phyloP scores from a whole-genome alignment of 768 basidiomycete genomes.

The Megacollybia marginata region DNA sequence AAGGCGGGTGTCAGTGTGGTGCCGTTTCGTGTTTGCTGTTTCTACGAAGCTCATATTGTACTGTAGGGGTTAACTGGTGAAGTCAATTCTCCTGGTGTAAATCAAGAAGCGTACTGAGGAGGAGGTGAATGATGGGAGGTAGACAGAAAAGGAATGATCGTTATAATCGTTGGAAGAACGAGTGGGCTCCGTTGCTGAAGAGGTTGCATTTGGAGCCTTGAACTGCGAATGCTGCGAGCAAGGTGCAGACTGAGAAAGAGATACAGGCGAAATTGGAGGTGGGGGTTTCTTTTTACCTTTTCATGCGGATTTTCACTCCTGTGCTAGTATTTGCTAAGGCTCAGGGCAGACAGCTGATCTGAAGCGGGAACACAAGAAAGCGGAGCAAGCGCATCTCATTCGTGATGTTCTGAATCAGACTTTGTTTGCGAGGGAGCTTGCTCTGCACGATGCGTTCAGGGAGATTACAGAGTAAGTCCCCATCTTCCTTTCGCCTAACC shows the following conservation, averaged over 20 bases:
- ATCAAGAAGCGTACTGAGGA: too few species aligned
- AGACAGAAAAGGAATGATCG: too few species aligned
- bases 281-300: constrained; percentile 14
- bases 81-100: too few species aligned
- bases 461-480: constrained; percentile 58
- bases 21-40: too few species aligned
- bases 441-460: constrained; percentile 59
- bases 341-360: constrained; percentile 64
- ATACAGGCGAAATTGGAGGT: constrained; percentile 79
- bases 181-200: constrained; percentile 92
- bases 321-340: constrained; percentile 43
- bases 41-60: too few species aligned
- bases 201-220: constrained; percentile 93
- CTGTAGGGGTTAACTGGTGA: too few species aligned
- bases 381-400: constrained; percentile 59
- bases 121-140: too few species aligned
- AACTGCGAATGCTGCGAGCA: constrained; percentile 54
- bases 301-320: neutral
- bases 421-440: constrained; percentile 60
- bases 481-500: neutral
- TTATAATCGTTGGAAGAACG: constrained; percentile 87
- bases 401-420: constrained; percentile 54
- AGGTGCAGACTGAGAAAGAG: constrained; percentile 72
- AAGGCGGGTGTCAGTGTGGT: too few species aligned
- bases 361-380: constrained; percentile 79